Evolutionary conservation across 108 stramenopile species (phyloP), one percentile per base, ranked within the genome.

Genomic region (Nitzschia inconspicua): DNA sequence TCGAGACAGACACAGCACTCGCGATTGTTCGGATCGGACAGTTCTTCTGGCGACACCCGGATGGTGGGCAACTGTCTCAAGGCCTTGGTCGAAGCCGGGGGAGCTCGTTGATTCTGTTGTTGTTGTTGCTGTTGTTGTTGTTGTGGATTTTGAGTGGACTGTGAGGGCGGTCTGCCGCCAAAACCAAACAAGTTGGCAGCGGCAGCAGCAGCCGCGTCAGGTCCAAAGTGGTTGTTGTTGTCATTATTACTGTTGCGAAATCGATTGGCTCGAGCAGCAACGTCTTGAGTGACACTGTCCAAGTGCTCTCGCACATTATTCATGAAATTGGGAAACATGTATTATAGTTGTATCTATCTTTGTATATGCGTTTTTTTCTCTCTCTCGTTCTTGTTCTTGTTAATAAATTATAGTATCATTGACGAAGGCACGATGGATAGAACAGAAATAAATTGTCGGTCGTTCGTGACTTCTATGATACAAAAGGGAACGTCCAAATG

Each of bases 1-100:
- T 88, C 91, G 31, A 93, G 65, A 65, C 91, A 93, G 30, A 93
- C 75, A 58, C 86, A 86, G 67, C 91, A 93, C 54, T 88, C 83
- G 36, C 78, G 75, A 55, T 87, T 87, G 50, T 43, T 57, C 20
- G 67, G 63, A 61, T 87, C 86, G n/a, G 76, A 61, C 34, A 88
- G 52, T 63, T 88, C 86, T 51, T 84, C 76, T 1, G 74, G 67
- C 19, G 69, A 14, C 9, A 88, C 82, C 2, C 24, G 8, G 44
- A 88, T 75, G 20, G 54, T 73, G 2, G 64, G 72, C 18, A 65
- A 40, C 36, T 73, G 47, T 1, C 58, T 43, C 43, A 73, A 40
- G 2, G 72, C 72, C 31, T 63, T 44, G 25, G 42, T 37, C 0
- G 68, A 70, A 29, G 68, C 68, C 20, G 68, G 53, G 0, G 68